phyloP scores from a whole-genome alignment of 1,284 basidiomycete genomes.

The Naganishia cerealis region DNA sequence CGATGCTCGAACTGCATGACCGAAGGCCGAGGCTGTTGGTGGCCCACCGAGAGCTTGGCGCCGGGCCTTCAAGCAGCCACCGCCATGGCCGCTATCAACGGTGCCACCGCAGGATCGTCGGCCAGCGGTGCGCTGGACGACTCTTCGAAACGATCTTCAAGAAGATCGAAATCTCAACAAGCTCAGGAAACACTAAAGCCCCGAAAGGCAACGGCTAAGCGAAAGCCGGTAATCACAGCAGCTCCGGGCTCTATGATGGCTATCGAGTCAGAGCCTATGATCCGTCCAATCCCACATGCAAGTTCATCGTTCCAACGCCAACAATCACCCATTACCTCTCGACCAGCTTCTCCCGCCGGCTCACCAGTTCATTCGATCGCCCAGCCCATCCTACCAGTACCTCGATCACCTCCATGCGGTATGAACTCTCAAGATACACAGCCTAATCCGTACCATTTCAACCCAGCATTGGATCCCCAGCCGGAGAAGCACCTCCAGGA shows the following conservation, averaged over 20 bases:
- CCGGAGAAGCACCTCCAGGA: not conserved
- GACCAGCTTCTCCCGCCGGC: not conserved
- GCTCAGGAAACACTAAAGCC: not conserved
- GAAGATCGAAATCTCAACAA: not conserved
- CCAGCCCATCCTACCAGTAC: not conserved
- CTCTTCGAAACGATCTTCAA: not conserved
- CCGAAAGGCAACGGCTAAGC: not conserved
- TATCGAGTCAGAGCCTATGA: not conserved
- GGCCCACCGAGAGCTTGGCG: slow-evolving; percentile 14
- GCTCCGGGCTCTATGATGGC: not conserved
- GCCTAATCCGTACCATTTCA: not conserved
- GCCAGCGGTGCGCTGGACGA: not conserved
- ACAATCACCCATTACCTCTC: not conserved
- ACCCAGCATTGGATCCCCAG: not conserved
- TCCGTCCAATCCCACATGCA: not conserved
- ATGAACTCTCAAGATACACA: not conserved
- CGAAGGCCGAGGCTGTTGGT: slow-evolving; percentile 16
- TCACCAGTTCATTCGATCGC: not conserved
- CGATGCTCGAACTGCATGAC: slow-evolving; percentile 24
- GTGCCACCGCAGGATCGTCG: not conserved
- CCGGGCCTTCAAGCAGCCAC: not conserved
- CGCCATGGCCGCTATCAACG: not conserved
- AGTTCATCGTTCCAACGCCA: not conserved
- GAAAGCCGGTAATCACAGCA: not conserved
- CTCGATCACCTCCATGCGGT: not conserved